A percentile compares a stretch with the other conserved stretches of the same genome.
Conservation (phyloP, 768 basidiomycete genomes). For the Panellus pusillus region DNA sequence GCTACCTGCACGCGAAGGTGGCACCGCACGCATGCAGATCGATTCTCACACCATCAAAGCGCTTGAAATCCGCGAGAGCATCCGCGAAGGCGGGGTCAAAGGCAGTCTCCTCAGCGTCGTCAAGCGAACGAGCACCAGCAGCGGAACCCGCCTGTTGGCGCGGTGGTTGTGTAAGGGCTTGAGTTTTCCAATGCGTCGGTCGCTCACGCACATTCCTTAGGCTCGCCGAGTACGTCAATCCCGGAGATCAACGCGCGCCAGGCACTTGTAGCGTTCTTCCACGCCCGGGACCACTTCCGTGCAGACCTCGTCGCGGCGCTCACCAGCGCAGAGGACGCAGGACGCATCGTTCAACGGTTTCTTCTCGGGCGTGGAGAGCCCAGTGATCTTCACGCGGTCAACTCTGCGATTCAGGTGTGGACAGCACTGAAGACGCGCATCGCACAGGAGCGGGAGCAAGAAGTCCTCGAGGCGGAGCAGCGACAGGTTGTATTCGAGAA, state of each 20-base stretch:
- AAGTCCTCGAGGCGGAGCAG: constrained; percentile 34
- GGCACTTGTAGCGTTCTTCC: constrained; percentile 73
- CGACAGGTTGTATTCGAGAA: constrained; percentile 17
- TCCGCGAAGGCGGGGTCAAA: constrained; percentile 67
- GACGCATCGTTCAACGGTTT: constrained; percentile 78
- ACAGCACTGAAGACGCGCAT: constrained; percentile 49
- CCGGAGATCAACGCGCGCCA: constrained; percentile 73
- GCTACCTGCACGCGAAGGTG: constrained; percentile 55
- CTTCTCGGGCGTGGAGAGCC: constrained; percentile 65
- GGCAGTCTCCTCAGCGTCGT: constrained; percentile 76
- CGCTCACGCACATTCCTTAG: constrained; percentile 37
- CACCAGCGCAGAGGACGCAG: constrained; percentile 62
- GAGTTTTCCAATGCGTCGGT: too few relatives aligned
- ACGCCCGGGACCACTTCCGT: constrained; percentile 58
- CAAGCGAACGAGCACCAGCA: constrained; percentile 74
- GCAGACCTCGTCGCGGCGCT: constrained; percentile 60
- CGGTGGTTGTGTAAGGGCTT: constrained; percentile 70
- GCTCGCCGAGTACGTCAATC: constrained; percentile 80
- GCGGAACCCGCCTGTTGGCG: constrained; percentile 73
- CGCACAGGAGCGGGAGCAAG: constrained; percentile 56
- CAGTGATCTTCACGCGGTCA: constrained; percentile 65
- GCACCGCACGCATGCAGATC: constrained; percentile 74
- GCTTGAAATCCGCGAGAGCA: constrained; percentile 79
- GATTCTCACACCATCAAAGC: constrained; percentile 87
- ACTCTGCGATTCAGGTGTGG: constrained; percentile 64